Evolutionary conservation across 2,329 filamentous ascomycete genomes (phyloP).

Genomic region (Xylariaceae sp.): DNA sequence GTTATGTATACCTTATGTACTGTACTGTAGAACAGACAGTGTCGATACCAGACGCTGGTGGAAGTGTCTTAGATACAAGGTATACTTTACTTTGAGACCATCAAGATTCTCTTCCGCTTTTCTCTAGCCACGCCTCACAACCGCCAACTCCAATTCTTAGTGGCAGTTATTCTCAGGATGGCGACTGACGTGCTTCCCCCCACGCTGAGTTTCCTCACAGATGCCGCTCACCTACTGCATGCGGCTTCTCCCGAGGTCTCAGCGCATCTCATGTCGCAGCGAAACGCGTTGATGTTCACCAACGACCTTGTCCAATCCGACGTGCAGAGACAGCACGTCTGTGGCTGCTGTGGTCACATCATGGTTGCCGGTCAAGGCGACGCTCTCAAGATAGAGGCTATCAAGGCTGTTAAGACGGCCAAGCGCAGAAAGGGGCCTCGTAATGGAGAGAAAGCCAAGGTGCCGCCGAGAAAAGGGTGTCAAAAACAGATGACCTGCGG

Average conservation of each 20-base stretch:
- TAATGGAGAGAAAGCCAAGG: background rate
- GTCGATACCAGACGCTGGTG: no score
- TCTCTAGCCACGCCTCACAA: no score
- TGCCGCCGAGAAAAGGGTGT: constrained; percentile 6
- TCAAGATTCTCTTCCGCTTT: no score
- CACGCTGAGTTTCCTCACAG: constrained; percentile 47
- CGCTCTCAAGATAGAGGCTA: constrained; percentile 38
- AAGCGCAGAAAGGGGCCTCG: constrained; percentile 10
- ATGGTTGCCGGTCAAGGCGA: constrained; percentile 52
- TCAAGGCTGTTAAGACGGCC: constrained; percentile 49
- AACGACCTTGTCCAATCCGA: constrained; percentile 45
- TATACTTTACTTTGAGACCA: no score
- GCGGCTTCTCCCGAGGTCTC: constrained; percentile 54
- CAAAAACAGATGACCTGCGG: constrained; percentile 45
- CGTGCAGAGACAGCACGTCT: constrained; percentile 53
- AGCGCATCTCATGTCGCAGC: constrained; percentile 56
- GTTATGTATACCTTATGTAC: no score
- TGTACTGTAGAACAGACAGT: no score
- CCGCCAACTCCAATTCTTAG: no score
- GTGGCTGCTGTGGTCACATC: constrained; percentile 60
- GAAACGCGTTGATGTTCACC: constrained; percentile 48
- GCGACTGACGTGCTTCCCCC: constrained; percentile 24
- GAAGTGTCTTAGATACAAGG: no score
- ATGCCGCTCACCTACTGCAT: constrained; percentile 58
- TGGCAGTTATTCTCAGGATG: constrained; percentile 9